Evolutionary conservation across 2,329 filamentous ascomycete species (phyloP).

Genomic region (Ascochyta fabae): DNA sequence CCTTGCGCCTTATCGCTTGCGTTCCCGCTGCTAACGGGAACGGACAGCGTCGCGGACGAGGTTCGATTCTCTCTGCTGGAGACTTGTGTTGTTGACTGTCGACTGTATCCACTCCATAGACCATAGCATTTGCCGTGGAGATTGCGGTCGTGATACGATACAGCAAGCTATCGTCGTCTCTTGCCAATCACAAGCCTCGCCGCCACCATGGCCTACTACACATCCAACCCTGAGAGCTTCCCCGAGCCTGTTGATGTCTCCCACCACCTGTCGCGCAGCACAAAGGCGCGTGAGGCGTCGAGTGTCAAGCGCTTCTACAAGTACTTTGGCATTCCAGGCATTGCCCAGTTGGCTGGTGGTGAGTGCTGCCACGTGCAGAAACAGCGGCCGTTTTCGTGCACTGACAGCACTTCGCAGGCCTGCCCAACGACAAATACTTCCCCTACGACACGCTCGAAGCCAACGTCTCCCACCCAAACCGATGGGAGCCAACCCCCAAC

Average conservation of each 20-base stretch:
- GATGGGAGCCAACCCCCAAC: conserved; percentile 76
- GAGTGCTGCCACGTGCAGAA: conserved; percentile 9
- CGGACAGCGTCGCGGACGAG: conserved; percentile 9
- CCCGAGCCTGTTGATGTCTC: conserved; percentile 73
- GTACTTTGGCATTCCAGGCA: conserved; percentile 72
- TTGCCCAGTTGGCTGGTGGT: conserved; percentile 68
- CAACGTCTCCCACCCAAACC: conserved; percentile 73
- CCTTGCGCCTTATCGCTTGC: conserved; percentile 24
- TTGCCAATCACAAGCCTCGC: neutral
- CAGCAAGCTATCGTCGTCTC: neutral
- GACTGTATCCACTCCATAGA: neutral
- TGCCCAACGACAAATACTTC: conserved; percentile 82
- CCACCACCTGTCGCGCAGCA: conserved; percentile 76
- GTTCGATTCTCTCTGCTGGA: neutral
- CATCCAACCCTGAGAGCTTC: conserved; percentile 38
- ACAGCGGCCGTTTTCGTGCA: neutral
- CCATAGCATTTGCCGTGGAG: neutral
- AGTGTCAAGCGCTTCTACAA: conserved; percentile 84
- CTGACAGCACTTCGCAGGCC: conserved; percentile 59
- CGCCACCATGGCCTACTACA: conserved; percentile 32
- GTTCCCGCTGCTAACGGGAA: conserved; percentile 8
- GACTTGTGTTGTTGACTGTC: no score
- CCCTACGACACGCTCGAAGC: conserved; percentile 92
- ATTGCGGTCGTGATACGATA: neutral
- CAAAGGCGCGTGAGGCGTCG: conserved; percentile 69